These are phyloP conservation scores for Cordyceps pruinosa DNA, from an alignment of 2,329 filamentous ascomycete species.

Conservation along the genomic window DNA sequence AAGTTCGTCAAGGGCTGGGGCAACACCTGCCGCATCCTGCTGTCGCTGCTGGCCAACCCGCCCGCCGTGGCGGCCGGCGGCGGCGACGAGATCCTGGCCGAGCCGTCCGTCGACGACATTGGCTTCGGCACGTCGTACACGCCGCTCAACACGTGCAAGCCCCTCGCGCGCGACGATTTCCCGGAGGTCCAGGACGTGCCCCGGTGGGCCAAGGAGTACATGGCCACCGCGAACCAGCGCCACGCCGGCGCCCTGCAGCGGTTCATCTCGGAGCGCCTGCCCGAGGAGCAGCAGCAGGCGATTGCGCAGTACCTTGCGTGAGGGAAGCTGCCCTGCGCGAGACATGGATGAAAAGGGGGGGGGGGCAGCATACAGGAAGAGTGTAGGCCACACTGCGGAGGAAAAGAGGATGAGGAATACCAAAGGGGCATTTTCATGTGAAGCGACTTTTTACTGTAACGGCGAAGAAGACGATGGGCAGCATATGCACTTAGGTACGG, in stretches of 20 bases:
- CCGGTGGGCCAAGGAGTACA: constrained; percentile 75
- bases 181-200: constrained; percentile 74
- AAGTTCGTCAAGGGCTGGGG: constrained; percentile 86
- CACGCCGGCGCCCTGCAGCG: constrained; percentile 62
- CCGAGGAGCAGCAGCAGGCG: constrained; percentile 50
- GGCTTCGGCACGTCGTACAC: constrained; percentile 94
- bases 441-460: constrained; percentile 1
- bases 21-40: constrained; percentile 79
- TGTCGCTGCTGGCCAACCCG: constrained; percentile 84
- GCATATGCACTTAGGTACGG: no score
- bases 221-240: constrained; percentile 69
- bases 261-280: constrained; percentile 67
- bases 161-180: constrained; percentile 69
- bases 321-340: background rate
- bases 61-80: constrained; percentile 58
- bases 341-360: background rate
- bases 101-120: constrained; percentile 90
- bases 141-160: constrained; percentile 82
- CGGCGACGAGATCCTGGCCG: constrained; percentile 70
- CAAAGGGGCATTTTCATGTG: constrained; percentile 7
- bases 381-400: no score
- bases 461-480: background rate
- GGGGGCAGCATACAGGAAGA: background rate
- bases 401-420: constrained; percentile 1
- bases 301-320: constrained; percentile 45